These are phyloP conservation scores for Aspergillus sp. DNA, from an alignment of 2,329 filamentous ascomycete genomes.

Conservation along the genomic window DNA sequence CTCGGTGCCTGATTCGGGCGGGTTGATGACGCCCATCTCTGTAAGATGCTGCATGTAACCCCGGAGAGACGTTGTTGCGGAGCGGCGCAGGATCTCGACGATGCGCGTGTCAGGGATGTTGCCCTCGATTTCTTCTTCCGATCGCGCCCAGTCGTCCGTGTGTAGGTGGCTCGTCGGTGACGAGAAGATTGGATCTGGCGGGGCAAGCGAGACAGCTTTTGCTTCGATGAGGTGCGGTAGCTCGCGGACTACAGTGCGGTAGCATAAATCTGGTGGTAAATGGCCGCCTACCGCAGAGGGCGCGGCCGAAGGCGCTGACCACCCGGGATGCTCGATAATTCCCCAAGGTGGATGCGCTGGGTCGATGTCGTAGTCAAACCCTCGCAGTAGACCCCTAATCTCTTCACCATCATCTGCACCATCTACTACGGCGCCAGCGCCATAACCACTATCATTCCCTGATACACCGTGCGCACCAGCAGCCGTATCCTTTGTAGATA, in stretches of 20 bases:
- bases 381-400: conserved; percentile 33
- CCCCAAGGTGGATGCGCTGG: conserved; percentile 71
- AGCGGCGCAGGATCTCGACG: conserved; percentile 72
- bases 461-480: neutral
- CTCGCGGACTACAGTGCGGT: conserved; percentile 78
- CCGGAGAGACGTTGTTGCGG: conserved; percentile 72
- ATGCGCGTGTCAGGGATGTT: conserved; percentile 66
- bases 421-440: neutral
- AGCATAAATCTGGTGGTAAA: conserved; percentile 75
- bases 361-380: conserved; percentile 27
- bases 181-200: conserved; percentile 54
- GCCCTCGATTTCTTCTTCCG: conserved; percentile 26
- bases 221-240: conserved; percentile 90
- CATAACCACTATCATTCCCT: neutral
- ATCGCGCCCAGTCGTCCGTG: neutral
- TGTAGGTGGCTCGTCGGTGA: conserved; percentile 37
- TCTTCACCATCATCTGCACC: conserved; percentile 26
- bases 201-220: conserved; percentile 85
- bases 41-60: conserved; percentile 77
- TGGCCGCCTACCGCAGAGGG: conserved; percentile 40
- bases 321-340: conserved; percentile 81
- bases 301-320: conserved; percentile 71
- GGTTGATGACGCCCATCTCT: conserved; percentile 65
- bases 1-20: conserved; percentile 52
- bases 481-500: conserved; percentile 33